Conservation (phyloP, 169 alveolate genomes). For the Blepharisma undulans region DNA sequence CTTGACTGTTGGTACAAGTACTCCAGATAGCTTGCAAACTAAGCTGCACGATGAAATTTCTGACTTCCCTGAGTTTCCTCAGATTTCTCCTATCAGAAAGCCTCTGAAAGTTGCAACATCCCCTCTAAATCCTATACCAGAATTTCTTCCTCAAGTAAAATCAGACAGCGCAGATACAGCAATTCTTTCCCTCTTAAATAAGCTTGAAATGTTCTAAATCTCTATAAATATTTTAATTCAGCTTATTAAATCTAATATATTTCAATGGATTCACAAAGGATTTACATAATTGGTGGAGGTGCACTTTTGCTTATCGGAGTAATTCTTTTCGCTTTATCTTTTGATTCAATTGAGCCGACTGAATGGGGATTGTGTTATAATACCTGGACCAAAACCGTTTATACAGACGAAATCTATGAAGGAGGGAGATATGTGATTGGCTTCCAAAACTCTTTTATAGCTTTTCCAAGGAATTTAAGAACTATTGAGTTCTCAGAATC, state of each 20-base stretch:
- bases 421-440: not conserved
- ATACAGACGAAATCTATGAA: not conserved
- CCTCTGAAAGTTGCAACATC: not conserved
- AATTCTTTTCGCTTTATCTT: not conserved
- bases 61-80: not conserved
- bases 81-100: not conserved
- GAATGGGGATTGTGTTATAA: slow-evolving; percentile 51
- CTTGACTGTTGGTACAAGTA: not conserved
- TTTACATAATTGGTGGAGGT: not conserved
- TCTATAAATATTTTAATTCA: not conserved
- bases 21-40: not conserved
- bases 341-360: slow-evolving; percentile 62
- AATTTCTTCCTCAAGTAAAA: not conserved
- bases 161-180: not conserved
- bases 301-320: not conserved
- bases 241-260: not conserved
- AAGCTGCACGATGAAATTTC: not conserved
- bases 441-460: not conserved
- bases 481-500: slow-evolving; percentile 37
- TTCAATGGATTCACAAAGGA: not conserved
- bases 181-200: not conserved
- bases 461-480: not conserved
- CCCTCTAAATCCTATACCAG: not conserved
- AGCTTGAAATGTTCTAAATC: not conserved
- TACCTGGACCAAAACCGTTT: slow-evolving; percentile 31